phyloP scores from a whole-genome alignment of 2,329 filamentous ascomycete species.

The Hymenoscyphus fraxineus region DNA sequence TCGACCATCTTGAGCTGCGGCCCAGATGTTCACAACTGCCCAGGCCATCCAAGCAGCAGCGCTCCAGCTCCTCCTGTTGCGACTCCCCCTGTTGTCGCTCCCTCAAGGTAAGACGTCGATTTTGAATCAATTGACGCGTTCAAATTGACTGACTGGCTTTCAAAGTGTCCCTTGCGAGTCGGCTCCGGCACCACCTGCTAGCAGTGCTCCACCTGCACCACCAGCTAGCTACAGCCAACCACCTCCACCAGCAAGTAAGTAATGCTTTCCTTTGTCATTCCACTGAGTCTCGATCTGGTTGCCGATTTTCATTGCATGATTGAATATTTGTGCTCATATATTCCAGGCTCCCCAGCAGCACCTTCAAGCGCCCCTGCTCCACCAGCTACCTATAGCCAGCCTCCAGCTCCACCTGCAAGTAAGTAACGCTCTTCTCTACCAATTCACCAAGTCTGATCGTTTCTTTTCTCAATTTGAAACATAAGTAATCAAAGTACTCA shows the following conservation, averaged over 20 bases:
- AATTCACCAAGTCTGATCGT: not conserved
- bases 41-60: not conserved
- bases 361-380: not conserved
- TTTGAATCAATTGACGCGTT: not conserved
- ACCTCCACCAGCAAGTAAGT: not conserved
- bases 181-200: not conserved
- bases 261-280: not conserved
- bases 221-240: not conserved
- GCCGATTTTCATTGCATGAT: not conserved
- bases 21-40: not conserved
- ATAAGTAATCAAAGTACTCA: not conserved
- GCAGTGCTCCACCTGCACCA: not conserved
- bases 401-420: not conserved
- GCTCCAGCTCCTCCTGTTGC: not conserved
- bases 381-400: not conserved
- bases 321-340: not conserved
- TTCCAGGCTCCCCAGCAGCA: not conserved
- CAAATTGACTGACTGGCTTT: not conserved
- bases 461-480: no score
- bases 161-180: not conserved
- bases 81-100: not conserved
- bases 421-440: not conserved
- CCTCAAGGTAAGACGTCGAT: not conserved
- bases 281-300: not conserved
- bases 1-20: constrained; percentile 7